Evolutionary conservation across 2,329 filamentous ascomycete genomes (phyloP).

Genomic region (Botryotinia globosa): DNA sequence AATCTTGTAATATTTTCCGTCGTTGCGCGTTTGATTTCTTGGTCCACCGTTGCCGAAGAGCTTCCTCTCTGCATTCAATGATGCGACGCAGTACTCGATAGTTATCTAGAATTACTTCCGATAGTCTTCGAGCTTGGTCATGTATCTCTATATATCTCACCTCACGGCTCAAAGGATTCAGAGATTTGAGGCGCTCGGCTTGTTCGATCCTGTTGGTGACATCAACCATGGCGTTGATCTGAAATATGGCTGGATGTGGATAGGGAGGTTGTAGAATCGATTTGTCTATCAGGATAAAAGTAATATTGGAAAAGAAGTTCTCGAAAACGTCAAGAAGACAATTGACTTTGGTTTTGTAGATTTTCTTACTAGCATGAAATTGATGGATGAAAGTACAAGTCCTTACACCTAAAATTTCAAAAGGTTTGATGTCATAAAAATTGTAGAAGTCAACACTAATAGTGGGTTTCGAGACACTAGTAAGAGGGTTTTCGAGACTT

Average conservation of each 20-base stretch:
- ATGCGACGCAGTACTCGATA: background rate
- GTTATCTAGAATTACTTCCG: background rate
- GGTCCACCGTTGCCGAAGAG: background rate
- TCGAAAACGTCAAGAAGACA: background rate
- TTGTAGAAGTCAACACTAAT: background rate
- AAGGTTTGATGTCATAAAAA: background rate
- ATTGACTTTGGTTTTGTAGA: background rate
- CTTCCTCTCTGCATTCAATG: background rate
- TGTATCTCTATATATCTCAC: background rate
- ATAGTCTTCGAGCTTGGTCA: background rate
- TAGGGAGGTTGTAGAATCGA: background rate
- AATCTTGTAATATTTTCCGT: background rate
- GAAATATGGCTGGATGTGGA: background rate
- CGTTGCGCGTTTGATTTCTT: background rate
- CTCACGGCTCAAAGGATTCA: background rate
- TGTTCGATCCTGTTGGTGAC: background rate
- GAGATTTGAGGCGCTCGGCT: background rate
- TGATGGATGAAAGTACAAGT: background rate
- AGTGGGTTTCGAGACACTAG: background rate
- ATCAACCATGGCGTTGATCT: background rate
- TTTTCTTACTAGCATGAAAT: background rate
- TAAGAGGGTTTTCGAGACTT: background rate
- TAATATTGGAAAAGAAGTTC: background rate
- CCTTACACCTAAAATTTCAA: background rate
- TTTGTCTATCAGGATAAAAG: background rate